Conservation (phyloP, 495 filamentous ascomycete species). For the Cladorrhinum samala region DNA sequence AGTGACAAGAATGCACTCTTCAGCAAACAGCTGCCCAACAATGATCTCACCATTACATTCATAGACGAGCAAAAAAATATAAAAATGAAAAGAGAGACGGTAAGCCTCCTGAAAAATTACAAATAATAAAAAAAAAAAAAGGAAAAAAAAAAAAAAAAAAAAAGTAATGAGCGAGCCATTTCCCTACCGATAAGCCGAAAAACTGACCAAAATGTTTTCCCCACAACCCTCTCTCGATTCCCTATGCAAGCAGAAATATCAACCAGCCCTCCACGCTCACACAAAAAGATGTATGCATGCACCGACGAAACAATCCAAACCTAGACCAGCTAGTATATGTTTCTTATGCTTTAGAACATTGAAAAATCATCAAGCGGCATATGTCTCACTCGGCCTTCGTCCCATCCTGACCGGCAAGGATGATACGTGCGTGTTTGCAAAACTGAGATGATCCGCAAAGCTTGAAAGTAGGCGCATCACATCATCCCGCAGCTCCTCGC, state of each 20-base stretch:
- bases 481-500: constrained; percentile 48
- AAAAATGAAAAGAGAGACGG: not conserved
- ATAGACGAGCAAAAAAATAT: no score
- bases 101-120: no score
- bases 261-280: no score
- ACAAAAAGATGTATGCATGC: no score
- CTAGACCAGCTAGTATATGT: not conserved
- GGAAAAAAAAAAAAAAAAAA: not conserved
- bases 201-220: no score
- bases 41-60: no score
- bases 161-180: not conserved
- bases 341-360: not conserved
- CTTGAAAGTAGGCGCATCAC: constrained; percentile 46
- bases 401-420: constrained; percentile 23
- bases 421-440: constrained; percentile 24
- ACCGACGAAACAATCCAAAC: not conserved
- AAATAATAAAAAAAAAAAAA: not conserved
- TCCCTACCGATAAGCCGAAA: no score
- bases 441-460: constrained; percentile 39
- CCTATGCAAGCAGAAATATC: no score
- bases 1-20: no score
- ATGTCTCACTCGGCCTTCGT: constrained; percentile 12
- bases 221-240: not conserved
- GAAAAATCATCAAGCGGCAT: constrained; percentile 1
- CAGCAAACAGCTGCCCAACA: no score